Percentiles rank a stretch among this genome's conserved stretches.
Evolutionary conservation across 1,284 basidiomycete species (phyloP).

Genomic region (Puccinia hordei): DNA sequence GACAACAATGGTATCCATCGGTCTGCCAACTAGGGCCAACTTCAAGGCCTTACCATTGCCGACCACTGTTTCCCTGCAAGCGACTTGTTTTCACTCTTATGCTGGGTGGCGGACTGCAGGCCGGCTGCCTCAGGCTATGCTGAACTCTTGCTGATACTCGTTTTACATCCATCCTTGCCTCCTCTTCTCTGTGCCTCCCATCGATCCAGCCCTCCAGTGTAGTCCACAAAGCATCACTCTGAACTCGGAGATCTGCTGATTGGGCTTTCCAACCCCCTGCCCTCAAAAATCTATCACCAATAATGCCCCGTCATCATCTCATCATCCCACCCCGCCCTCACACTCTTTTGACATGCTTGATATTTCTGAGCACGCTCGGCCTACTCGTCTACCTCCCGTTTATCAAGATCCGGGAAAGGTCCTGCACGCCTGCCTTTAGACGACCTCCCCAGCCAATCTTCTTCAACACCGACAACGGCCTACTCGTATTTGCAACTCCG

Average conservation of each 20-base stretch:
- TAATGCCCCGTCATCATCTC: background rate
- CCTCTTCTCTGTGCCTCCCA: slow-evolving; percentile 3
- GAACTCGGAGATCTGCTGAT: too few species aligned
- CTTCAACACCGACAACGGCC: slow-evolving; percentile 30
- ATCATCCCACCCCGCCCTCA: slow-evolving; percentile 1
- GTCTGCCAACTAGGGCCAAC: background rate
- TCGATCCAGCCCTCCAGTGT: slow-evolving; percentile 4
- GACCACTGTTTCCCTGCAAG: too few species aligned
- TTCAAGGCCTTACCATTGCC: background rate
- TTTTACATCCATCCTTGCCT: background rate
- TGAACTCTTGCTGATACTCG: slow-evolving; percentile 15
- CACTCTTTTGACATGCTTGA: slow-evolving; percentile 8
- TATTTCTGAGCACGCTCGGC: background rate
- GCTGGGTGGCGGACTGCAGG: background rate
- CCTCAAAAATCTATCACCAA: background rate
- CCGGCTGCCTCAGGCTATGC: background rate
- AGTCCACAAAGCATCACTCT: too few species aligned
- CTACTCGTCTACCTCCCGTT: slow-evolving; percentile 18
- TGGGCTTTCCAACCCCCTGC: background rate
- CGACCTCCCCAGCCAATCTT: background rate
- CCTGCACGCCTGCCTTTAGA: slow-evolving; percentile 11
- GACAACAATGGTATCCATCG: background rate
- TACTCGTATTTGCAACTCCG: slow-evolving; percentile 26
- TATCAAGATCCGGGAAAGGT: slow-evolving; percentile 2
- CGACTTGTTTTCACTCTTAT: background rate